Evolutionary conservation across 2,329 filamentous ascomycete genomes (phyloP).

Genomic region (Parasarocladium wereldwijsianum): DNA sequence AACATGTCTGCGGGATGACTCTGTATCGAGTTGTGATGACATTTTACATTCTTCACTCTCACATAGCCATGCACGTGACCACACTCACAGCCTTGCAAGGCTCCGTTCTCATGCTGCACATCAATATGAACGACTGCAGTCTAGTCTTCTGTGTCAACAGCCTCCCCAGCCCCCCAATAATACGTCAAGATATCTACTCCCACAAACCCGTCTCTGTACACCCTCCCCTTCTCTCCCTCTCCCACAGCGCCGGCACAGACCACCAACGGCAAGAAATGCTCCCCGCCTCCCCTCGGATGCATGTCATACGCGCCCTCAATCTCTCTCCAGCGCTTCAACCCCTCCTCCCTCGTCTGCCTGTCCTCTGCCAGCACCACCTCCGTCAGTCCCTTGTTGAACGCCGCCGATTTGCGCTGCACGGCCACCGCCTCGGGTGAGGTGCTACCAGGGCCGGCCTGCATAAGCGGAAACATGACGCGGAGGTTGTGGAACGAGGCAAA

Average conservation of each 20-base stretch:
- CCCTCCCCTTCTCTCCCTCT: conserved; percentile 24
- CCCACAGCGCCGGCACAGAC: conserved; percentile 38
- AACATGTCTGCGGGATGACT: too few relatives aligned
- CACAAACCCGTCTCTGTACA: conserved; percentile 32
- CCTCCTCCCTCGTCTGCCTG: conserved; percentile 18
- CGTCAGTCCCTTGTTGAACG: conserved; percentile 32
- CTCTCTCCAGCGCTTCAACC: conserved; percentile 29
- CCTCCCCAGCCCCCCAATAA: conserved; percentile 30
- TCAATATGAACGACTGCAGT: too few relatives aligned
- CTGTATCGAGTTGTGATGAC: too few relatives aligned
- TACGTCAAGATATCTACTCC: conserved; percentile 38
- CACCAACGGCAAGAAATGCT: conserved; percentile 45
- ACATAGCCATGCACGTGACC: too few relatives aligned
- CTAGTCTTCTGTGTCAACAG: too few relatives aligned
- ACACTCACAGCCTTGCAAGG: too few relatives aligned
- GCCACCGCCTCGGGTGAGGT: conserved; percentile 7
- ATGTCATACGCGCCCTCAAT: conserved; percentile 33
- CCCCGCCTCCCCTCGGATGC: conserved; percentile 37
- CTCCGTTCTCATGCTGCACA: too few relatives aligned
- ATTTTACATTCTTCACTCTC: too few relatives aligned
- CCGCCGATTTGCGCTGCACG: conserved; percentile 14
- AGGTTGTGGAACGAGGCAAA: conserved; percentile 45
- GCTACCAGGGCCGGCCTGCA: conserved; percentile 6
- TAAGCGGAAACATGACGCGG: conserved; percentile 25
- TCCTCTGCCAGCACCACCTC: conserved; percentile 21